Percentiles rank a stretch among this genome's conserved stretches.
Evolutionary conservation across 2,329 filamentous ascomycete species (phyloP).

Genomic region (Grosmannia clavigera): DNA sequence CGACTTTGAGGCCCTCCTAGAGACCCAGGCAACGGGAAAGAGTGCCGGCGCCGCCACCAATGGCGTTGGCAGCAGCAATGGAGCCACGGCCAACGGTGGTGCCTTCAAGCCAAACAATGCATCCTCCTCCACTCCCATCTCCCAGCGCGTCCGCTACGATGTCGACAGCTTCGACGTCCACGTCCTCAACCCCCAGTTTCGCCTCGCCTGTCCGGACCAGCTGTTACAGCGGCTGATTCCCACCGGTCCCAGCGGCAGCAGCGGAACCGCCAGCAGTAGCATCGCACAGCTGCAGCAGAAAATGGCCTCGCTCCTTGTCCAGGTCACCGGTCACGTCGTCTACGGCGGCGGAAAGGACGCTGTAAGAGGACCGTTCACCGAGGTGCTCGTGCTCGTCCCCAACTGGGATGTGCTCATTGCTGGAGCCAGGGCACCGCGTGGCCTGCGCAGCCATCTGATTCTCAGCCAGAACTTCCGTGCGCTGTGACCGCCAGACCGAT

Average conservation of each 20-base stretch:
- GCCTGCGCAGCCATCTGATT: slow-evolving; percentile 49
- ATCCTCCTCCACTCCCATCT: neutral
- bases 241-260: neutral
- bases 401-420: slow-evolving; percentile 45
- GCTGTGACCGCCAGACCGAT: slow-evolving; percentile 21
- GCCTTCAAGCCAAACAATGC: neutral
- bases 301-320: slow-evolving; percentile 58
- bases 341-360: slow-evolving; percentile 52
- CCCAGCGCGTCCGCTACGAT: slow-evolving; percentile 49
- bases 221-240: slow-evolving; percentile 15
- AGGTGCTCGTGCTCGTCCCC: slow-evolving; percentile 70
- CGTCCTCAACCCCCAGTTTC: slow-evolving; percentile 58
- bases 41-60: neutral
- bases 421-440: slow-evolving; percentile 38
- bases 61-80: slow-evolving; percentile 2
- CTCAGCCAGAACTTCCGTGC: slow-evolving; percentile 61
- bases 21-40: slow-evolving; percentile 39
- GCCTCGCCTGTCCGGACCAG: slow-evolving; percentile 39
- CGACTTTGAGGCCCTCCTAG: slow-evolving; percentile 57
- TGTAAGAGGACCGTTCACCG: slow-evolving; percentile 59
- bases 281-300: slow-evolving; percentile 36
- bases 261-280: slow-evolving; percentile 13
- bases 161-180: slow-evolving; percentile 67
- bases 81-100: slow-evolving; percentile 1
- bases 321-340: slow-evolving; percentile 59